Base-by-base conservation (phyloP, 257 asterid genomes). In the Solanum ossicruentum region DNA sequence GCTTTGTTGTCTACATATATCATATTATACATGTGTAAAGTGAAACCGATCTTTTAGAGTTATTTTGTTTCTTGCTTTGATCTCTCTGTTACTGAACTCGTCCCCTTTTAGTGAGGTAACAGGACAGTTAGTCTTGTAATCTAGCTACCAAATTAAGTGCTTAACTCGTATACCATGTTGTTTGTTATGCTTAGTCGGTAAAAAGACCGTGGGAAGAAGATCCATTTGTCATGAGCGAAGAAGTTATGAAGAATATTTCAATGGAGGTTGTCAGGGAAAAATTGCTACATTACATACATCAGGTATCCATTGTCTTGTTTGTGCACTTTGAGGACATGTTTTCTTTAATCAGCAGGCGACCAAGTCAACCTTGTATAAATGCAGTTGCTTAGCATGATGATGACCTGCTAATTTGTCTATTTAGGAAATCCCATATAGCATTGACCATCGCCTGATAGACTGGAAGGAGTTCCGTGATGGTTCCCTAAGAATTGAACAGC, bases 131-230 rank as follows among this genome's bases (percentile, higher is more conserved):
- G 17, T 77, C 10, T 10, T 28, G 23, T 52, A 26, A 52, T 78
- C 63, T 52, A 3, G 52, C 26, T 26, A 15, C 82, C 26, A 49
- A 77, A 41, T 51, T 43, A 72, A 77, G 82, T 15, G 45, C 47
- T 28, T 77, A 51, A 52, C 23, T 78, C 0, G 36, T 49, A 47
- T 75, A 70, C 58, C 39, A 39, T 56, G 82, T 65, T 78, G 55
- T 84, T 83, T 47, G 88, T 54, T 70, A 83, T 87, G 87, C 55
- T 28, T 88, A 96, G 99, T 97, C 95, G 61, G 92, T 95, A 43
- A 84, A 91, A 91, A 93, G 95, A 86, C 97, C 95, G 7, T 96
- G 98, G 99, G 99, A 96, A 79, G 99, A 96, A 90, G 98, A 93
- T 91, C 98, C 99, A 39, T 92, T 92, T 56, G 85, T 89, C 84